Percentiles rank a stretch among this genome's conserved stretches.
Conservation (phyloP, 2,329 filamentous ascomycete species). For the Neoascochyta sp. region DNA sequence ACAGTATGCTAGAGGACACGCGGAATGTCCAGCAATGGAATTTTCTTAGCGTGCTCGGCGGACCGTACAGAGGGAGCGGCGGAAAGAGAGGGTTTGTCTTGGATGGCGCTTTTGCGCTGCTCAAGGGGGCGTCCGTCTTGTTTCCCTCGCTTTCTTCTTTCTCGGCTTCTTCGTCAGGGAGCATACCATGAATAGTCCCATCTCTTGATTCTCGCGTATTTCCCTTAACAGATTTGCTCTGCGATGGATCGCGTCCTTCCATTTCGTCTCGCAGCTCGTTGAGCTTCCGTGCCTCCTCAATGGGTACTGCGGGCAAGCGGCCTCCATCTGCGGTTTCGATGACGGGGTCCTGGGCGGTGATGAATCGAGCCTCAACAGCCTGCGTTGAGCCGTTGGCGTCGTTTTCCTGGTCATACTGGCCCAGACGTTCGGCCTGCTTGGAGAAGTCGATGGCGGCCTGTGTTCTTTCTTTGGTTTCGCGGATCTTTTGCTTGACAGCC, state of each 20-base stretch:
- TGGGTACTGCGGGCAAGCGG: slow-evolving; percentile 64
- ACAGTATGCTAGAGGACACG: slow-evolving; percentile 68
- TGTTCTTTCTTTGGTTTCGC: slow-evolving; percentile 27
- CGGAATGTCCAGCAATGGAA: slow-evolving; percentile 65
- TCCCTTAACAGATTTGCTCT: slow-evolving; percentile 23
- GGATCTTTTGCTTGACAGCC: slow-evolving; percentile 17
- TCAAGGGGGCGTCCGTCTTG: slow-evolving; percentile 40
- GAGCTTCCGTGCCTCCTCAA: slow-evolving; percentile 67
- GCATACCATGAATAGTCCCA: slow-evolving; percentile 40
- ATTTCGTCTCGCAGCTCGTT: slow-evolving; percentile 59
- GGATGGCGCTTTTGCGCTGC: slow-evolving; percentile 54
- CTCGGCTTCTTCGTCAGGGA: slow-evolving; percentile 18
- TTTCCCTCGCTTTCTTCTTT: slow-evolving; percentile 40
- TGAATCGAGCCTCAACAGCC: slow-evolving; percentile 58
- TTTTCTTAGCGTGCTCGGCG: slow-evolving; percentile 62
- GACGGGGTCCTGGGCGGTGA: slow-evolving; percentile 68
- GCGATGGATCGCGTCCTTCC: slow-evolving; percentile 37
- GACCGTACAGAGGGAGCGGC: slow-evolving; percentile 75
- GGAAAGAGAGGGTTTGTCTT: slow-evolving; percentile 80
- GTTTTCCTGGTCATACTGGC: slow-evolving; percentile 42
- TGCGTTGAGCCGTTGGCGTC: slow-evolving; percentile 46
- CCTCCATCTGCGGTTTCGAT: slow-evolving; percentile 65
- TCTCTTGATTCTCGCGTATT: slow-evolving; percentile 42
- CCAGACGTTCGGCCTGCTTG: slow-evolving; percentile 54
- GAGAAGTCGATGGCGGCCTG: slow-evolving; percentile 54